Evolutionary conservation across 148 eudicot genomes (phyloP), one percentile per base, ranked within the genome.

Genomic region (Rhododendron mucronatum): DNA sequence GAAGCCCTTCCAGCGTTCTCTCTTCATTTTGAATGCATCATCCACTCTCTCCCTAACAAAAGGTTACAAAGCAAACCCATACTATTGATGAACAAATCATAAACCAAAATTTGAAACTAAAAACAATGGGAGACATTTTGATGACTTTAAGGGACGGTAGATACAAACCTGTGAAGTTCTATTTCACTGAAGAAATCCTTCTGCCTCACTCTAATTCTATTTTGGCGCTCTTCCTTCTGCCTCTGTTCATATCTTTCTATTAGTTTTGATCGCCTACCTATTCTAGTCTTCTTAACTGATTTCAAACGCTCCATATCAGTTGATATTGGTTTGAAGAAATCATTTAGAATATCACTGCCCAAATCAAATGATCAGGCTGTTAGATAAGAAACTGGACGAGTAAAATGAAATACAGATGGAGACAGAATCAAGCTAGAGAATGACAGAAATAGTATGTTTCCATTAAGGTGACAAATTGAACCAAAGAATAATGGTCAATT

Each of bases 141-240:
- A 61, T 63, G 51, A 63, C 65, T 39, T 7, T 53, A 78, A 30
- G 78, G 33, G 16, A 87, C 16, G 12, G 50, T 9, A 57, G 28
- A 61, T n/a, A 78, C 92, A 82, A 83, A 97, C 99, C 91, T 94
- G 92, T 97, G 99, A 89, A 90, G 81, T 92, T 97, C 99, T 83
- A 97, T 87, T 86, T 97, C 99, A 88, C 94, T 93, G 81, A 97
- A 97, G 92, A 97, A 97, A 84, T 97, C 99, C 91, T 95, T 97
- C 88, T 97, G 99, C 91, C 95, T 93, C 90, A 95, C 98, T 75
- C 95, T 96, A 18, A 91, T 91, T 90, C 98, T 92, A 93, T 93
- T 97, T 86, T 94, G 99, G 57, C 99, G 95, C 78, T 97, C 99
- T 83, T 97, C 99, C 92, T 95, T 97, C 99, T 95, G 95, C 89